Evolutionary conservation across 257 asterid species (phyloP).

Genomic region (Anisodus tanguticus): DNA sequence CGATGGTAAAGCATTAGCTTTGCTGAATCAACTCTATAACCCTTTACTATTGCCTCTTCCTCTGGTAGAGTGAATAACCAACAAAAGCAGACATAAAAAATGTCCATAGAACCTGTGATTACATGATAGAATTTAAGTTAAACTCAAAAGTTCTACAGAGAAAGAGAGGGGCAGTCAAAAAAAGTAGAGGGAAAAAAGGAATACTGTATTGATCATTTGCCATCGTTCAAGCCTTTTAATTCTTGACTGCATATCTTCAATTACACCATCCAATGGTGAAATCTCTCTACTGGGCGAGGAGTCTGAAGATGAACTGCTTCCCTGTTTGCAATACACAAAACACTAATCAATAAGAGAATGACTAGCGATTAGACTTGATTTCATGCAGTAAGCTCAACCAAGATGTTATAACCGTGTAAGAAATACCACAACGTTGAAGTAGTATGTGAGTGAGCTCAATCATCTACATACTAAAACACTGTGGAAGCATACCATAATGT

Average conservation of each 20-base stretch:
- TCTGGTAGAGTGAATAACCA: conserved; percentile 87
- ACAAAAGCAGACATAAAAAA: conserved; percentile 92
- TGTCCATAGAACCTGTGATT: conserved; percentile 88
- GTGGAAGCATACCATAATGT: background rate
- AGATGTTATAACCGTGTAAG: background rate
- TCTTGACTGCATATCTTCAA: conserved; percentile 92
- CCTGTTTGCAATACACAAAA: conserved; percentile 49
- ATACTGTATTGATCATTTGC: conserved; percentile 73
- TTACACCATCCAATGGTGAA: conserved; percentile 69
- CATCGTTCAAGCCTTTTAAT: conserved; percentile 88
- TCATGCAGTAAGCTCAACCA: background rate
- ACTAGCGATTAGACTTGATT: background rate
- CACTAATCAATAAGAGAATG: background rate
- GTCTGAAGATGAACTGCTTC: conserved; percentile 79
- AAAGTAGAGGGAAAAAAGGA: conserved; percentile 29
- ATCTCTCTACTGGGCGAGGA: conserved; percentile 83
- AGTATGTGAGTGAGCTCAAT: background rate
- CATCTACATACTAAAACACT: background rate
- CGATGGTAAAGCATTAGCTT: background rate
- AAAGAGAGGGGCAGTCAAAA: background rate
- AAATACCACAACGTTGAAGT: background rate
- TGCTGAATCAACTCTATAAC: background rate
- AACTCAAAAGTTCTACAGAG: background rate
- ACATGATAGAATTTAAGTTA: background rate
- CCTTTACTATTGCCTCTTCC: conserved; percentile 58